Percentiles rank a stretch among this genome's conserved stretches.
Conservation (phyloP, 306 rosid species). For the Begonia loranthoides region DNA sequence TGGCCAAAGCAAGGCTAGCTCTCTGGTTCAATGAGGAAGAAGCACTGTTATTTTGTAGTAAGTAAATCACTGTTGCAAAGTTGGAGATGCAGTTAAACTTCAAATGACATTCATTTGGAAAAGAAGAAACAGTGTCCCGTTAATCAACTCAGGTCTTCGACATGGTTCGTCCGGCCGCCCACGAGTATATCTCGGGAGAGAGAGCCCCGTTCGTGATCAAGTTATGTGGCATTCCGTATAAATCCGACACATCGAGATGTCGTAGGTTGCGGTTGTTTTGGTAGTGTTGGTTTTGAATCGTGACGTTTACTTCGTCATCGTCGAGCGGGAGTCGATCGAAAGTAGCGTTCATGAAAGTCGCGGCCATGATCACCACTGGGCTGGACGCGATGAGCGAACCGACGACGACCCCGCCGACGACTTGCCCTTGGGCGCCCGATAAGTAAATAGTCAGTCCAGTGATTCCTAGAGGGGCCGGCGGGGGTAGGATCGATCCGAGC, state of each 20-base stretch:
- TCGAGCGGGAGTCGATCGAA: slow-evolving; percentile 87
- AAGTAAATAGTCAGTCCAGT: slow-evolving; percentile 76
- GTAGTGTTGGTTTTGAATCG: slow-evolving; percentile 18
- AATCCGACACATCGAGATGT: slow-evolving; percentile 8
- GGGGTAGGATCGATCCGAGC: slow-evolving; percentile 71
- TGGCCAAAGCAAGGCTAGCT: no score
- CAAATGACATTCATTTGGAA: no score
- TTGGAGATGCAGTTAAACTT: no score
- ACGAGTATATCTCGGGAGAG: slow-evolving; percentile 11
- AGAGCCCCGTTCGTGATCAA: slow-evolving; percentile 7
- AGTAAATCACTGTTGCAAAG: no score
- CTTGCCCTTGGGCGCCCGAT: slow-evolving; percentile 89
- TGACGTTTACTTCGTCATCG: slow-evolving; percentile 42
- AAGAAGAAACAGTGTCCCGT: no score
- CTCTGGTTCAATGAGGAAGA: no score
- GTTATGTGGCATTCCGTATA: slow-evolving; percentile 12
- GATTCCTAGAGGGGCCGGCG: slow-evolving; percentile 78
- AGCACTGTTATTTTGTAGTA: no score
- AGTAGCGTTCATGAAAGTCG: slow-evolving; percentile 91
- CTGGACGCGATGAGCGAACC: slow-evolving; percentile 77
- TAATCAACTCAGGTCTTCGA: slow-evolving; percentile 3
- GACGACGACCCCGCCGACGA: slow-evolving; percentile 77
- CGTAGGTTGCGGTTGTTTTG: slow-evolving; percentile 8
- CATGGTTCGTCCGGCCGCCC: slow-evolving; percentile 10
- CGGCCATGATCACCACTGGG: slow-evolving; percentile 84